These are phyloP conservation scores for Malus sylvestris DNA, from an alignment of 306 rosid genomes.

Conservation along the genomic window DNA sequence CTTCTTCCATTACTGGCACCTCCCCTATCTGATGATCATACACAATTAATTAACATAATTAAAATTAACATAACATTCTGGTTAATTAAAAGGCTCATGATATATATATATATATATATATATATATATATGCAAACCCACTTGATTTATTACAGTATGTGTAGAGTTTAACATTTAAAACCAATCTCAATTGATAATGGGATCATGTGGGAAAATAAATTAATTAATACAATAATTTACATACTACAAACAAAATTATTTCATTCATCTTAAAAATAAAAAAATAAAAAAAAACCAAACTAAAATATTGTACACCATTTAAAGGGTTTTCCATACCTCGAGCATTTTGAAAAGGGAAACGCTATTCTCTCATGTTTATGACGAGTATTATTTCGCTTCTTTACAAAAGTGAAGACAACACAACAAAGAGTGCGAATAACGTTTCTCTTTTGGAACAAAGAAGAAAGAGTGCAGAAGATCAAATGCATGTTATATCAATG, in stretches of 20 bases:
- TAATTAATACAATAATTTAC: neutral
- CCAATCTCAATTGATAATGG: neutral
- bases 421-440: neutral
- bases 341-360: neutral
- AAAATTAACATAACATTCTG: neutral
- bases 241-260: neutral
- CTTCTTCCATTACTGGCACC: constrained; percentile 69
- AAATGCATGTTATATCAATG: neutral
- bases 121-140: neutral
- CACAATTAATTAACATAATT: neutral
- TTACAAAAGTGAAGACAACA: neutral
- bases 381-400: neutral
- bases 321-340: neutral
- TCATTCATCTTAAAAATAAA: neutral
- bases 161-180: neutral
- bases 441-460: neutral
- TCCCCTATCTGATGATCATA: constrained; percentile 56
- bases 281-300: neutral
- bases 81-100: neutral
- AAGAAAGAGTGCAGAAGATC: neutral
- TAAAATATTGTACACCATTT: neutral
- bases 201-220: neutral
- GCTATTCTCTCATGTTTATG: neutral
- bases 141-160: neutral
- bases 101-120: neutral